Evolutionary conservation across 2,329 filamentous ascomycete species (phyloP).

Genomic region (Lachnellula subtilissima): DNA sequence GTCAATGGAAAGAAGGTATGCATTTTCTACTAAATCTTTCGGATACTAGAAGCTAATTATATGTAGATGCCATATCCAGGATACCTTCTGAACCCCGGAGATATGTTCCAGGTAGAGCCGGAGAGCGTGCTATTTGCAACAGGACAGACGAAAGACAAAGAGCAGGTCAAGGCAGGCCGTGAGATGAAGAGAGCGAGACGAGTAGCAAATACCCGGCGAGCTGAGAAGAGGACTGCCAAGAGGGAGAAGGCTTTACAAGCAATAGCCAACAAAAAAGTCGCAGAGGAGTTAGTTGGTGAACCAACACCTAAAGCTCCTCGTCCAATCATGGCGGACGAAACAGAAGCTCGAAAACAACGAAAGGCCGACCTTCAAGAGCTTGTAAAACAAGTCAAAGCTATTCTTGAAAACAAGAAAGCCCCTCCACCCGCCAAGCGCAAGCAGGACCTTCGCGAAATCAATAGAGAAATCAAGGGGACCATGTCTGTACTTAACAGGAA

Average conservation of each 20-base stretch:
- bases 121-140: slow-evolving; percentile 87
- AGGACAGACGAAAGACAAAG: slow-evolving; percentile 60
- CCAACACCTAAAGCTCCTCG: slow-evolving; percentile 8
- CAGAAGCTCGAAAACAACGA: slow-evolving; percentile 30
- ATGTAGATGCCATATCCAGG: slow-evolving; percentile 84
- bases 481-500: slow-evolving; percentile 35
- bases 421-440: slow-evolving; percentile 66
- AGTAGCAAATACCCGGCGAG: slow-evolving; percentile 13
- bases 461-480: slow-evolving; percentile 42
- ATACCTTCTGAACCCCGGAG: slow-evolving; percentile 92
- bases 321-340: slow-evolving; percentile 19
- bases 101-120: slow-evolving; percentile 94
- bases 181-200: slow-evolving; percentile 8
- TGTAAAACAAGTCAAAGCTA: slow-evolving; percentile 40
- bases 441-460: slow-evolving; percentile 69
- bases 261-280: slow-evolving; percentile 23
- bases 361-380: slow-evolving; percentile 28
- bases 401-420: slow-evolving; percentile 45
- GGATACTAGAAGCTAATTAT: slow-evolving; percentile 9
- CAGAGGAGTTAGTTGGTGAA: slow-evolving; percentile 17
- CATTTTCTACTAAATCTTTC: background rate
- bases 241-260: slow-evolving; percentile 17
- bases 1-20: slow-evolving; percentile 93
- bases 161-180: slow-evolving; percentile 22
- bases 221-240: slow-evolving; percentile 19